Evolutionary conservation across 495 filamentous ascomycete species (phyloP).

Genomic region (Parmelia sp.): DNA sequence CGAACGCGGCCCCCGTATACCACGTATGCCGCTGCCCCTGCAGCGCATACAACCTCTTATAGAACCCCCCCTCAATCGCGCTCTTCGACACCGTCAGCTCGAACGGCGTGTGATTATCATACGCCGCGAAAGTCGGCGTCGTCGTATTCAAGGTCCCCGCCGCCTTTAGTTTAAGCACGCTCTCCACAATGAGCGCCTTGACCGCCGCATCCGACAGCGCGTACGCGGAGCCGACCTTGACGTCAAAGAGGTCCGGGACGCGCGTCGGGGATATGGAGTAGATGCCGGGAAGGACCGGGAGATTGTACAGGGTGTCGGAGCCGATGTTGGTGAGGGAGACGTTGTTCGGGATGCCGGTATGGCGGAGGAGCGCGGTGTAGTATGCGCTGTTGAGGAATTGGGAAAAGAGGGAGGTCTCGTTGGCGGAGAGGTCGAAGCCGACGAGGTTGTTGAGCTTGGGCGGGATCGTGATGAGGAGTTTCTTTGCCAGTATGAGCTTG

Average conservation of each 20-base stretch:
- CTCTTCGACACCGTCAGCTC: slow-evolving; percentile 29
- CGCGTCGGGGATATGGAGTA: slow-evolving; percentile 25
- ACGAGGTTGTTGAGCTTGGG: slow-evolving; percentile 34
- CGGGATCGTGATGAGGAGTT: slow-evolving; percentile 43
- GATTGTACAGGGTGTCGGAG: slow-evolving; percentile 28
- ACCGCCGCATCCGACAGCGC: slow-evolving; percentile 23
- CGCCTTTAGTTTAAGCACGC: slow-evolving; percentile 20
- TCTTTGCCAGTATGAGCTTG: slow-evolving; percentile 38
- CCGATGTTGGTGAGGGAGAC: slow-evolving; percentile 30
- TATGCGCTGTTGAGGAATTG: slow-evolving; percentile 38
- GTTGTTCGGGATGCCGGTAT: slow-evolving; percentile 36
- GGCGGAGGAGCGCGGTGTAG: slow-evolving; percentile 39
- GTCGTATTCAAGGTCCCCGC: slow-evolving; percentile 17
- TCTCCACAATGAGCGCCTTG: slow-evolving; percentile 16
- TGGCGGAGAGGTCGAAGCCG: slow-evolving; percentile 32
- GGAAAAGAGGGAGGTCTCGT: slow-evolving; percentile 37
- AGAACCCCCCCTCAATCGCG: slow-evolving; percentile 43
- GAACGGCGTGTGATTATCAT: slow-evolving; percentile 29
- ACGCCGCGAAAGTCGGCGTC: slow-evolving; percentile 28
- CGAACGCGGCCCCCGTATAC: slow-evolving; percentile 46
- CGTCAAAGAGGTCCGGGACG: slow-evolving; percentile 13
- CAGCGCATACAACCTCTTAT: slow-evolving; percentile 42
- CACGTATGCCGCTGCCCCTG: slow-evolving; percentile 48
- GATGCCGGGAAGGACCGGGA: slow-evolving; percentile 29
- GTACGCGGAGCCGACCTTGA: slow-evolving; percentile 18